Base-by-base conservation (phyloP, 2,329 filamentous ascomycete species). In the Trichoderma koningiopsis region DNA sequence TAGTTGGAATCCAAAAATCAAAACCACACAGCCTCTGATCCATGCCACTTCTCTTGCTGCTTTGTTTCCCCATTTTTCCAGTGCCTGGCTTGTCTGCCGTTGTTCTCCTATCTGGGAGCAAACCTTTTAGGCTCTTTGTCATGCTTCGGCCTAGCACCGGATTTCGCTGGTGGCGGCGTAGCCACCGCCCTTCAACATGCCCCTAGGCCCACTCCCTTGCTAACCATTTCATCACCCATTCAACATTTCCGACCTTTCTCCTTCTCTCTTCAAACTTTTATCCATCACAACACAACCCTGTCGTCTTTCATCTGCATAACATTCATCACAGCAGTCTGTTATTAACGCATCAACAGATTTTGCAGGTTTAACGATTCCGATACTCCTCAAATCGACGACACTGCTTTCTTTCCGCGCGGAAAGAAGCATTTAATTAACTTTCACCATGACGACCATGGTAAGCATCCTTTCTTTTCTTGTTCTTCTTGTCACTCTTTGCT, bases 381-480 rank as follows among this genome's bases (percentile, higher is more conserved):
- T 40, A 55, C 16, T 37, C 29, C 31, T 14, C 62, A 69, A 57
- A 55, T 24, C 35, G 37, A 68, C 61, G 43, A 70, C 19, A 35
- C 57, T 68, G 72, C 67, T 74, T 73, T 62, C 68, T 71, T 74
- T 72, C 71, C 58, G 16, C 55, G 68, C 63, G 72, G 72, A 73
- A 75, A 70, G 73, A 71, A 73, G 72, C 69, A 72, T 43, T 47
- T 59, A 59, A 40, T 55, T 61, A 71, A 43, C 72, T 65, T 73
- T 72, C 75, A 82, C 76, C 49, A 86, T 85, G 84, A 85, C 84
- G 71, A 86, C 84, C 70, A 85, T 85, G 84, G 84, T 85, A 82
- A 71, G 83, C 74, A 29, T 40, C 52, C 24, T 16, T 22, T 11
- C 24, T 53, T 27, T 33, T 43, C 40, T 5, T 29, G 0, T 40